Percentiles rank a stretch among this genome's conserved stretches.
These are phyloP conservation scores for Acanthamoeba lenticulata DNA, from an alignment of 208 protist genomes.

Conservation along the genomic window DNA sequence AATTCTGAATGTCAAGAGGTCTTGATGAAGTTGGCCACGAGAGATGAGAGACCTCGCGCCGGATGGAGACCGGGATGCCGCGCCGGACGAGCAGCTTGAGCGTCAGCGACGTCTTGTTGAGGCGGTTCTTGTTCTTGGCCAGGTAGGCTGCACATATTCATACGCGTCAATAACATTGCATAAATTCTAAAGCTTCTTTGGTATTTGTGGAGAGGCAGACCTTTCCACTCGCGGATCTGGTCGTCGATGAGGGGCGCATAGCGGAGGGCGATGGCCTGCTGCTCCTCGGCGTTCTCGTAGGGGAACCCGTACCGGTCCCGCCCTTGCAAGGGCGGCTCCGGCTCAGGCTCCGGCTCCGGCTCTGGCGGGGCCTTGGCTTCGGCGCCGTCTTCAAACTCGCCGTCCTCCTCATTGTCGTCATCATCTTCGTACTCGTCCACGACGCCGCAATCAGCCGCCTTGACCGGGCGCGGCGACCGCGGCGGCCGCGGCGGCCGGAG, in stretches of 20 bases:
- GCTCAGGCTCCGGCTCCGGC: not conserved
- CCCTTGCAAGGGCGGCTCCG: too few species aligned
- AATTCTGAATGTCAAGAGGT: too few species aligned
- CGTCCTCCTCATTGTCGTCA: not conserved
- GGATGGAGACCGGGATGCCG: not conserved
- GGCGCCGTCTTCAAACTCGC: too few species aligned
- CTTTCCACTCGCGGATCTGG: constrained; percentile 30
- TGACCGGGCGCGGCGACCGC: not conserved
- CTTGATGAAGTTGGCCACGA: too few species aligned
- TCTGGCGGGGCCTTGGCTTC: too few species aligned
- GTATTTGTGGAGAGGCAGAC: too few species aligned
- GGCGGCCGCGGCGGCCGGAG: too few species aligned
- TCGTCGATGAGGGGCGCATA: constrained; percentile 9
- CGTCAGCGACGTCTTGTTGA: constrained; percentile 33
- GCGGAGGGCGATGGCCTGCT: constrained; percentile 18
- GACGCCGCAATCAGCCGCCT: too few species aligned
- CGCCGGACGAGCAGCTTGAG: constrained; percentile 17
- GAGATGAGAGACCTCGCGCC: constrained; percentile 14
- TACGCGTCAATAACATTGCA: too few species aligned
- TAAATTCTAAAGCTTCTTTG: too few species aligned
- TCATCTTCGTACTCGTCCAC: too few species aligned
- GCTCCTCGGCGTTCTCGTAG: not conserved
- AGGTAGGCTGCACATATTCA: constrained; percentile 48
- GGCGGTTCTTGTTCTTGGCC: constrained; percentile 32
- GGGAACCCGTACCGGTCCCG: not conserved